A percentile compares a stretch with the other conserved stretches of the same genome.
These are phyloP conservation scores for Yamadazyma membranifaciens DNA, from an alignment of 1,139 yeast genomes.

Conservation along the genomic window DNA sequence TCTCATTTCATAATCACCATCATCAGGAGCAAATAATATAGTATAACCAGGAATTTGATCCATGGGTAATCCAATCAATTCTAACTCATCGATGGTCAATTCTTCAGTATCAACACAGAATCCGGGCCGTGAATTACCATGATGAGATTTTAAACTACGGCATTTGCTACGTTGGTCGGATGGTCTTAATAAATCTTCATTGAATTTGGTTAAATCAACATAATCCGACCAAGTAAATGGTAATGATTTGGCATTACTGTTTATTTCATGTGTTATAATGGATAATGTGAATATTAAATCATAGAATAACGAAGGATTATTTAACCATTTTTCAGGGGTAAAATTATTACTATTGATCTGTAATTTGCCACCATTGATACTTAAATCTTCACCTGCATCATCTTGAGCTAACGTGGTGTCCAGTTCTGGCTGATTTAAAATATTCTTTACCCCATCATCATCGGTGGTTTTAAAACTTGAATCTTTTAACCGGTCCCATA, in stretches of 20 bases:
- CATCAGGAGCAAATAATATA: slow-evolving; percentile 22
- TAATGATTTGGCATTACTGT: slow-evolving; percentile 17
- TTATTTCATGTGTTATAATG: slow-evolving; percentile 29
- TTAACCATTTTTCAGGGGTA: slow-evolving; percentile 17
- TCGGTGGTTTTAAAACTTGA: neutral
- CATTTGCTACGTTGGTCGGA: slow-evolving; percentile 16
- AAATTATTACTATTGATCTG: slow-evolving; percentile 19
- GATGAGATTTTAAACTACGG: slow-evolving; percentile 23
- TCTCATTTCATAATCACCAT: slow-evolving; percentile 26
- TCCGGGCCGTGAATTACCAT: slow-evolving; percentile 18
- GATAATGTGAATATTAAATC: slow-evolving; percentile 44
- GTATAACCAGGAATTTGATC: slow-evolving; percentile 28
- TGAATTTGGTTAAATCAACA: slow-evolving; percentile 26
- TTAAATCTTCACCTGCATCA: neutral
- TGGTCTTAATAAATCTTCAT: slow-evolving; percentile 18
- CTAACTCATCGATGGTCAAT: slow-evolving; percentile 25
- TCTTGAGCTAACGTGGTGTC: too few relatives aligned
- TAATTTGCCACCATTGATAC: neutral
- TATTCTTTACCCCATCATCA: too few relatives aligned
- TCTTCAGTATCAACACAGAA: slow-evolving; percentile 25
- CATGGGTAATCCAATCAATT: slow-evolving; percentile 20
- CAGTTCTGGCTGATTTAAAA: too few relatives aligned
- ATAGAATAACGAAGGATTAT: slow-evolving; percentile 24
- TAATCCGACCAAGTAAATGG: slow-evolving; percentile 34
- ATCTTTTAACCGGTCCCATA: neutral